Base-by-base conservation (phyloP, 2,329 filamentous ascomycete species). In the Akanthomyces lecanii region DNA sequence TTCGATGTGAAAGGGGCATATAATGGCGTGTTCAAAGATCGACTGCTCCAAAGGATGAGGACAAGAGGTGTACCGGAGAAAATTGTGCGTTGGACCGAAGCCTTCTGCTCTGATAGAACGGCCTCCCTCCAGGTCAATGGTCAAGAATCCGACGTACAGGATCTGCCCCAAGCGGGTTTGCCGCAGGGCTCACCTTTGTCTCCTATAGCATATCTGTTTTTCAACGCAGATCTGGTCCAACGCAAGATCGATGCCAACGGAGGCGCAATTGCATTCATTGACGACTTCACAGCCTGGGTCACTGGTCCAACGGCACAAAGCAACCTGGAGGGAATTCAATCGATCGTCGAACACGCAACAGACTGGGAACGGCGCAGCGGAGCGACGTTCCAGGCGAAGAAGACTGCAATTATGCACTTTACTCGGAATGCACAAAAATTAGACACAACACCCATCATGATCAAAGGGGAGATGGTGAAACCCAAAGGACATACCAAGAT, bases 1-100 rank as follows among this genome's bases (percentile, higher is more conserved):
- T 78, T 78, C 56, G 72, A 78, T 66, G 67, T 78, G 2, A 77
- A 78, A 64, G 74, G 75, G 23, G 75, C 73, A 57, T 78, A 75
- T 62, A 78, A 78, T 54, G 68, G 76, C n/a, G 73, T 78, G 16
- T 75, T 66, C n/a, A n/a, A n/a, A n/a, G n/a, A n/a, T n/a, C n/a
- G n/a, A n/a, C n/a, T n/a, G n/a, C n/a, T n/a, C n/a, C 30, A 75
- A n/a, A n/a, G n/a, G n/a, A n/a, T n/a, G n/a, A 53, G 36, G 38
- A 67, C 65, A 18, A 51, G 71, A 62, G 66, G 67, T 5, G 68
- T 73, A n/a, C 70, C 66, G 5, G 28, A 58, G 23, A 50, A 45
- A 1, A 54, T 68, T 21, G 40, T 67, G 1, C n/a, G 40, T 8
- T 71, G 57, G 69, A 66, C 71, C 7, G 63, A 66, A 4, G 65